A percentile compares a stretch with the other conserved stretches of the same genome.
Evolutionary conservation across 2,329 filamentous ascomycete species (phyloP).

Genomic region (Neopestalotiopsis clavispora): DNA sequence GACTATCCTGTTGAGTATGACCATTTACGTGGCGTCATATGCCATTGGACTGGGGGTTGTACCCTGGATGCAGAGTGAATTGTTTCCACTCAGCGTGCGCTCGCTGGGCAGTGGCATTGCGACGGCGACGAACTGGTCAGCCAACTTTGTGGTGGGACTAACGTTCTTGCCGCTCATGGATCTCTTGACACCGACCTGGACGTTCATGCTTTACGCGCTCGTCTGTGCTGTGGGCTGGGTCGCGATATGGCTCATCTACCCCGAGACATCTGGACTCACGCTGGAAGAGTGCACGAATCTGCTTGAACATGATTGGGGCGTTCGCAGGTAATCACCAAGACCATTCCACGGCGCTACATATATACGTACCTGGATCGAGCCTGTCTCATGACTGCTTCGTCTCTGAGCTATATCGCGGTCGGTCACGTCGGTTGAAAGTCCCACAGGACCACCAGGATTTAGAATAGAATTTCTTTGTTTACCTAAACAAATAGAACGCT

Average conservation of each 20-base stretch:
- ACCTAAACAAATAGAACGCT: neutral
- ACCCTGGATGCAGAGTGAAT: conserved; percentile 94
- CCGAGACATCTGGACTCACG: conserved; percentile 81
- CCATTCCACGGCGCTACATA: neutral
- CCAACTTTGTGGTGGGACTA: conserved; percentile 84
- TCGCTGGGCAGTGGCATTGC: conserved; percentile 74
- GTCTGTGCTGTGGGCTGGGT: conserved; percentile 74
- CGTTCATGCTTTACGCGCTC: conserved; percentile 79
- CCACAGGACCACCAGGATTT: neutral
- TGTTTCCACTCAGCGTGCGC: conserved; percentile 80
- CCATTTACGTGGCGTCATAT: conserved; percentile 84
- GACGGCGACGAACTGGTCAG: conserved; percentile 84
- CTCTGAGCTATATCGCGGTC: neutral
- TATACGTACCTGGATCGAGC: neutral
- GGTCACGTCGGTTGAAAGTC: neutral
- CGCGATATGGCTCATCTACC: conserved; percentile 76
- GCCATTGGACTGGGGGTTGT: conserved; percentile 89
- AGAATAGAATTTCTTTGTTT: neutral
- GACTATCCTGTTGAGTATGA: conserved; percentile 75
- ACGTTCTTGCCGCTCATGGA: conserved; percentile 92
- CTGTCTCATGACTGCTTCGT: neutral
- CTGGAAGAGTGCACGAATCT: conserved; percentile 80
- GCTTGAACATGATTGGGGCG: conserved; percentile 76
- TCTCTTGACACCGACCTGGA: conserved; percentile 71
- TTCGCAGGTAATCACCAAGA: conserved; percentile 46